phyloP scores from a whole-genome alignment of 345 rosid genomes.

The Bruguiera sexangula region DNA sequence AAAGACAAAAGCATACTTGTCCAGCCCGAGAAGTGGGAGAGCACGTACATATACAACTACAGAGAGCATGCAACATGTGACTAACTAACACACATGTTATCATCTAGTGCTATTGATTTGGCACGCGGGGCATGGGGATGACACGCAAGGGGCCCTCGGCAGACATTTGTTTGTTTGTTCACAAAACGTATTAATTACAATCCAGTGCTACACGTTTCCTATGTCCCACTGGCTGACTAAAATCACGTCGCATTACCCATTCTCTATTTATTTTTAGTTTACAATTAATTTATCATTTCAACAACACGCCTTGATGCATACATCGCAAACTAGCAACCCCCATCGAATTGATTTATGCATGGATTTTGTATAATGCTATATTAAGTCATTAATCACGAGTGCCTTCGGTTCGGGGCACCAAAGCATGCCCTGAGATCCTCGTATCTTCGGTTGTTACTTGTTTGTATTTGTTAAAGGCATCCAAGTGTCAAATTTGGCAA shows the following conservation, averaged over 20 bases:
- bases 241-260: too few species aligned
- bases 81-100: too few species aligned
- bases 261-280: neutral
- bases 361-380: neutral
- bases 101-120: too few species aligned
- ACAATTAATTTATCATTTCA: neutral
- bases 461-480: neutral
- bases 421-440: neutral
- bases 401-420: constrained; percentile 8
- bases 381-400: neutral
- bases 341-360: neutral
- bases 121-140: too few species aligned
- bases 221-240: neutral
- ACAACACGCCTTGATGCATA: neutral
- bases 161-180: too few species aligned
- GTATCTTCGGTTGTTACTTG: neutral
- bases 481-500: neutral
- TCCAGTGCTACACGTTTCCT: neutral
- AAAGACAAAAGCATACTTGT: too few species aligned
- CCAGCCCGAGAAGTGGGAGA: too few species aligned
- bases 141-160: too few species aligned
- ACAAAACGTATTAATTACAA: too few species aligned
- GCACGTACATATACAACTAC: too few species aligned
- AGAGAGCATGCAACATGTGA: too few species aligned
- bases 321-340: too few species aligned